These are phyloP conservation scores for Suillus americanus DNA, from an alignment of 768 basidiomycete genomes.

Conservation along the genomic window DNA sequence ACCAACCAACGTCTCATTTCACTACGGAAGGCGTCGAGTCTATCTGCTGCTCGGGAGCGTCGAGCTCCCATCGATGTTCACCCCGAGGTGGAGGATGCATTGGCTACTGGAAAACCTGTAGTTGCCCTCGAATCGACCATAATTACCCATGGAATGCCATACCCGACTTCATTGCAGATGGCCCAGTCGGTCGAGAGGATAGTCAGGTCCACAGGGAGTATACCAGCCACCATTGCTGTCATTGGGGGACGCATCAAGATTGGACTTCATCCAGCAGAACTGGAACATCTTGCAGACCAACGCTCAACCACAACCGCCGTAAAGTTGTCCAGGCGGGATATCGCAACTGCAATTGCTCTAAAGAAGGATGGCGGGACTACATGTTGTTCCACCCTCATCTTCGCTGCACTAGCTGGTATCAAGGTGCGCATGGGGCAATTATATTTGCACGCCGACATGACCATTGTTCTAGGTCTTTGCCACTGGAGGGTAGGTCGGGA, in stretches of 20 bases:
- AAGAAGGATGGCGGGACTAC: slow-evolving; percentile 80
- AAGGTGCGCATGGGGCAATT: slow-evolving; percentile 45
- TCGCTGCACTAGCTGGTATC: slow-evolving; percentile 82
- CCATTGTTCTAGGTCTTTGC: slow-evolving; percentile 64
- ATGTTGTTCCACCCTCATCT: slow-evolving; percentile 71
- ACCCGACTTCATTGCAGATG: slow-evolving; percentile 72
- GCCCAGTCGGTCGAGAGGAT: slow-evolving; percentile 71
- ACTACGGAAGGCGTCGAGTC: background rate
- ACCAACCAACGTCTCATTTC: background rate
- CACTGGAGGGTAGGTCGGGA: slow-evolving; percentile 78
- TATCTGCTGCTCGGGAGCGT: slow-evolving; percentile 1
- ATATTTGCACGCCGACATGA: slow-evolving; percentile 10
- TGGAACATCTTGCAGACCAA: slow-evolving; percentile 66
- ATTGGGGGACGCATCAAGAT: slow-evolving; percentile 84
- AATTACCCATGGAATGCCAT: slow-evolving; percentile 90
- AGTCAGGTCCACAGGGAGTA: slow-evolving; percentile 70
- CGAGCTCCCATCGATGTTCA: slow-evolving; percentile 59
- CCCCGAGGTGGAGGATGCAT: slow-evolving; percentile 82
- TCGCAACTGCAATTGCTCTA: slow-evolving; percentile 70
- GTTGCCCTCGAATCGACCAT: slow-evolving; percentile 93
- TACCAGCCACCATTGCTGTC: slow-evolving; percentile 90
- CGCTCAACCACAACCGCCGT: slow-evolving; percentile 39
- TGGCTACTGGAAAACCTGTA: slow-evolving; percentile 61
- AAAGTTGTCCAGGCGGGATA: slow-evolving; percentile 80
- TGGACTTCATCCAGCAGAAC: slow-evolving; percentile 64